Conservation (phyloP, 306 rosid genomes). For the Rosa chinensis region DNA sequence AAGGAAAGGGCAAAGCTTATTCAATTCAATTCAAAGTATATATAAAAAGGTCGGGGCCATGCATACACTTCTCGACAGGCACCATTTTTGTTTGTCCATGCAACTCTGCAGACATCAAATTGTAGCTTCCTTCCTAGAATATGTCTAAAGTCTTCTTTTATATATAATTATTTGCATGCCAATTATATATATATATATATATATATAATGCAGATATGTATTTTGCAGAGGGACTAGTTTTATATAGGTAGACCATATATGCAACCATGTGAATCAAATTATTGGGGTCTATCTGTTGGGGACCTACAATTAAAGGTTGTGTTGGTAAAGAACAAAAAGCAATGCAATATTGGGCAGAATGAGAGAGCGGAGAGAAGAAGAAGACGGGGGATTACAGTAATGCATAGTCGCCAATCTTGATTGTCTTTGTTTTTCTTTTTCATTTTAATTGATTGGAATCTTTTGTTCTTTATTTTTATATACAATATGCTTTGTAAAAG, state of each 20-base stretch:
- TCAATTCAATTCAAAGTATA: neutral
- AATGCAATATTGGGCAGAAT: constrained; percentile 21
- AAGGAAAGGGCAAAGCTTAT: constrained; percentile 11
- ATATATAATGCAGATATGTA: neutral
- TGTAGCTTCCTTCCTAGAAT: constrained; percentile 37
- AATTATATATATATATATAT: neutral
- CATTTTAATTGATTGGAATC: constrained; percentile 28
- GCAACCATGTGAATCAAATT: constrained; percentile 64
- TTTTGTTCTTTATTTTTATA: constrained; percentile 22
- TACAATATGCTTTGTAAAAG: constrained; percentile 22
- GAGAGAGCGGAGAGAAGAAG: constrained; percentile 23
- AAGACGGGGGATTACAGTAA: constrained; percentile 24
- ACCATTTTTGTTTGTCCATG: constrained; percentile 43
- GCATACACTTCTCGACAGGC: constrained; percentile 26
- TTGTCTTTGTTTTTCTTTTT: neutral
- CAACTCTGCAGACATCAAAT: constrained; percentile 28
- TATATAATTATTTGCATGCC: constrained; percentile 17
- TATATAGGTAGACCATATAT: constrained; percentile 3
- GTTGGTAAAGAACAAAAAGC: constrained; percentile 56
- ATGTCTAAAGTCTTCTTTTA: constrained; percentile 18
- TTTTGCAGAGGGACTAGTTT: neutral
- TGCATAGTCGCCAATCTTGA: constrained; percentile 34
- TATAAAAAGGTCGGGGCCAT: constrained; percentile 22
- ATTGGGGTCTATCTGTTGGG: constrained; percentile 55
- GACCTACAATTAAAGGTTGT: constrained; percentile 40